Conservation (phyloP, 352 stramenopile genomes). For the Elongisporangium undulatum region DNA sequence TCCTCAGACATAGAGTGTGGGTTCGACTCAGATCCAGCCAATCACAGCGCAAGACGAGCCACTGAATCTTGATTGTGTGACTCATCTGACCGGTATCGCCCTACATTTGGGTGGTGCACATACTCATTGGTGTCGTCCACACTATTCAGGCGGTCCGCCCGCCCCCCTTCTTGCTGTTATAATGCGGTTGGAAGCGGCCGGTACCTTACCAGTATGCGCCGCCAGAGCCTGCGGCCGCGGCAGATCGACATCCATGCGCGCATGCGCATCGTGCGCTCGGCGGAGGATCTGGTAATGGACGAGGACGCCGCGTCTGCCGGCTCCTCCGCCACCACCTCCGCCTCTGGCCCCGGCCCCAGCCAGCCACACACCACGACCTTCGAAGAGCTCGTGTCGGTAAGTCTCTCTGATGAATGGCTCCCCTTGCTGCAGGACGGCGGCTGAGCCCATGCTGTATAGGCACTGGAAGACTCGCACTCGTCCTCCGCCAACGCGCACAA, state of each 20-base stretch:
- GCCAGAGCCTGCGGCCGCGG: slow-evolving; percentile 79
- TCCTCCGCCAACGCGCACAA: slow-evolving; percentile 23
- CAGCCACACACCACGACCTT: slow-evolving; percentile 45
- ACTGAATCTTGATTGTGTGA: too few species aligned
- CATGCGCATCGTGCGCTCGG: slow-evolving; percentile 79
- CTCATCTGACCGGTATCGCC: too few species aligned
- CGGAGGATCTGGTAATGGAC: slow-evolving; percentile 73
- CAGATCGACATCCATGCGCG: slow-evolving; percentile 87
- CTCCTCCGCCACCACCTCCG: slow-evolving; percentile 5
- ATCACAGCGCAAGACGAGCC: neutral
- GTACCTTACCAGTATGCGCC: slow-evolving; percentile 35
- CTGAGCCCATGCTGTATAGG: slow-evolving; percentile 13
- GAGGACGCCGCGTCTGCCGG: slow-evolving; percentile 33
- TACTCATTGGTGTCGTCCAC: neutral
- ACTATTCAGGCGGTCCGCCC: neutral
- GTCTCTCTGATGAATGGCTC: slow-evolving; percentile 2
- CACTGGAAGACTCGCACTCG: slow-evolving; percentile 54
- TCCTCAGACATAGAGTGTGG: neutral
- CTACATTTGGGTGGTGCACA: too few species aligned
- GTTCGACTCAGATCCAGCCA: neutral
- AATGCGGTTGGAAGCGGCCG: neutral
- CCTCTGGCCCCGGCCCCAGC: slow-evolving; percentile 1
- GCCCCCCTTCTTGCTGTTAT: neutral
- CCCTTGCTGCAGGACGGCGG: neutral
- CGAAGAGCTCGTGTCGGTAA: slow-evolving; percentile 68